Evolutionary conservation across 257 asterid species (phyloP).

Genomic region (Paulownia fortunei): DNA sequence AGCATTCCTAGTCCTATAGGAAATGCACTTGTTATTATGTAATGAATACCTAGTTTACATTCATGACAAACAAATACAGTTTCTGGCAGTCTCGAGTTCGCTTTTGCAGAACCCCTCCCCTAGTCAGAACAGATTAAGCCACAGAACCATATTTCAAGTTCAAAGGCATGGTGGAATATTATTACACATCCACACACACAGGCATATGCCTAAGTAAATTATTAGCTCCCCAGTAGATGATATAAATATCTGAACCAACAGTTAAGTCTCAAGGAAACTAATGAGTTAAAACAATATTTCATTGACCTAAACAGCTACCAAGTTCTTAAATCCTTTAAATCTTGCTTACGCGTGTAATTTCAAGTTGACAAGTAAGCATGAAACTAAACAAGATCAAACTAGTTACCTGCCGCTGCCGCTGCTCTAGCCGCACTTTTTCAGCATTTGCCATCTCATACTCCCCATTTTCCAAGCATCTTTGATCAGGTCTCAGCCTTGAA

Average conservation of each 20-base stretch:
- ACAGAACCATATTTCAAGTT: too few species aligned
- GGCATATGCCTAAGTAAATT: background rate
- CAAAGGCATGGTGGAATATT: too few species aligned
- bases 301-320: background rate
- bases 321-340: background rate
- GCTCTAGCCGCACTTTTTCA: conserved; percentile 85
- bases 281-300: background rate
- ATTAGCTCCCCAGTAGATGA: background rate
- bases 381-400: conserved; percentile 12
- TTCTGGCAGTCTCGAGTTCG: too few species aligned
- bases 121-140: too few species aligned
- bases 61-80: too few species aligned
- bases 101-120: too few species aligned
- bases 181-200: background rate
- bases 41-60: too few species aligned
- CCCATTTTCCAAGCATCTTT: conserved; percentile 93
- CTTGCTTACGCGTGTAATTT: conserved; percentile 9
- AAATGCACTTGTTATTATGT: too few species aligned
- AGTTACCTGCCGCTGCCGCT: conserved; percentile 91
- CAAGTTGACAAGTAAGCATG: background rate
- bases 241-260: background rate
- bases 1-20: too few species aligned
- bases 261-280: background rate
- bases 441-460: conserved; percentile 82
- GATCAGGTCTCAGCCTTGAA: conserved; percentile 97